phyloP scores from a whole-genome alignment of 176 grass and related monocot genomes.

The Triticum turgidum region DNA sequence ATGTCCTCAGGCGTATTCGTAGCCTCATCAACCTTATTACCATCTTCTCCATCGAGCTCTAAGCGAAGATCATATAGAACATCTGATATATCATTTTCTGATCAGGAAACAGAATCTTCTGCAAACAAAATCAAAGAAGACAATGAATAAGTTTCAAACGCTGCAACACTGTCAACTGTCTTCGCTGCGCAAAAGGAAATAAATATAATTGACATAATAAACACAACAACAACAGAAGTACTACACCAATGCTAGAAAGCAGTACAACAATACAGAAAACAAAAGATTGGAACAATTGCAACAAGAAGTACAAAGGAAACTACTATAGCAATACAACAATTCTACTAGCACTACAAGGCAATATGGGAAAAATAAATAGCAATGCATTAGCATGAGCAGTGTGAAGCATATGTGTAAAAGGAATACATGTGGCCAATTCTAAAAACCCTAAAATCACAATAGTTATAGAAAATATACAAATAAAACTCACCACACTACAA shows the following conservation, averaged over 20 bases:
- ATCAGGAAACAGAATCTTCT: background rate
- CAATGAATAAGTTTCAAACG: background rate
- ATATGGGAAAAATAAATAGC: background rate
- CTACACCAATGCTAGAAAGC: background rate
- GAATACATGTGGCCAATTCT: background rate
- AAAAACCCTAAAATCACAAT: background rate
- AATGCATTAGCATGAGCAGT: background rate
- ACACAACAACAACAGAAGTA: background rate
- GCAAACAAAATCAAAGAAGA: background rate
- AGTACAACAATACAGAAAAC: background rate
- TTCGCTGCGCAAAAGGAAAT: background rate
- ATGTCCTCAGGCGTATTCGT: no score
- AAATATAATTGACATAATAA: background rate
- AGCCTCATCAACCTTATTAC: background rate
- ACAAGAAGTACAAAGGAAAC: background rate
- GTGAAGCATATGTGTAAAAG: background rate
- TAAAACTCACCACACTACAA: background rate
- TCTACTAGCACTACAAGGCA: background rate
- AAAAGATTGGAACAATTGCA: background rate
- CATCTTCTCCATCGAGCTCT: background rate
- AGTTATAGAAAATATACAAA: background rate
- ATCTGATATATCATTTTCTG: background rate
- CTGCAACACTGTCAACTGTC: background rate
- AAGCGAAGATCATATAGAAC: background rate
- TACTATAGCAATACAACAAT: background rate